Evolutionary conservation across 2,329 filamentous ascomycete species (phyloP).

Genomic region (Metarhizium album): DNA sequence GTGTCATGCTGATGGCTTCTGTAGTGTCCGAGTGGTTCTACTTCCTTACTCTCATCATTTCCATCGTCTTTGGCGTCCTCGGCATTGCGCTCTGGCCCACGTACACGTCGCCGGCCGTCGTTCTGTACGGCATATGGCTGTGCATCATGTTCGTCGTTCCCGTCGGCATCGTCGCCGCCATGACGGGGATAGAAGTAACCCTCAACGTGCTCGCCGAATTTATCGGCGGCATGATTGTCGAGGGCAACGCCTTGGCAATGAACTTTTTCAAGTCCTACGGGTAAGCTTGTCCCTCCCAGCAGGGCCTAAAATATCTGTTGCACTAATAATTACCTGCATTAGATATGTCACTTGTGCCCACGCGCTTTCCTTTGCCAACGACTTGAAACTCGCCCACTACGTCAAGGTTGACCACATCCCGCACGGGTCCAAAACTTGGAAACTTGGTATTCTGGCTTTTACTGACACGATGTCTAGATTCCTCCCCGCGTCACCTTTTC

Average conservation of each 20-base stretch:
- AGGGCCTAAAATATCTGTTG: neutral
- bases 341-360: constrained; percentile 24
- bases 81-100: constrained; percentile 30
- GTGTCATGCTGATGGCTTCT: no score
- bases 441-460: no score
- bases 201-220: constrained; percentile 38
- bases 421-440: no score
- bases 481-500: constrained; percentile 25
- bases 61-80: constrained; percentile 23
- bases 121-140: constrained; percentile 31
- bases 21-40: constrained; percentile 38
- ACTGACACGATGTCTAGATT: constrained; percentile 10
- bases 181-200: constrained; percentile 29
- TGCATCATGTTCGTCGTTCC: constrained; percentile 32
- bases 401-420: constrained; percentile 23
- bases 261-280: constrained; percentile 35
- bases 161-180: constrained; percentile 32
- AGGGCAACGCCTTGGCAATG: constrained; percentile 34
- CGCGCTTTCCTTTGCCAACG: constrained; percentile 24
- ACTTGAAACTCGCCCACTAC: constrained; percentile 29
- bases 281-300: neutral
- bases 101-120: constrained; percentile 29
- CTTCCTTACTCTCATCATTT: constrained; percentile 18
- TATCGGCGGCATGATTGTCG: constrained; percentile 31
- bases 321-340: neutral